phyloP scores from a whole-genome alignment of 148 eudicot species.

The Cornus controversa region DNA sequence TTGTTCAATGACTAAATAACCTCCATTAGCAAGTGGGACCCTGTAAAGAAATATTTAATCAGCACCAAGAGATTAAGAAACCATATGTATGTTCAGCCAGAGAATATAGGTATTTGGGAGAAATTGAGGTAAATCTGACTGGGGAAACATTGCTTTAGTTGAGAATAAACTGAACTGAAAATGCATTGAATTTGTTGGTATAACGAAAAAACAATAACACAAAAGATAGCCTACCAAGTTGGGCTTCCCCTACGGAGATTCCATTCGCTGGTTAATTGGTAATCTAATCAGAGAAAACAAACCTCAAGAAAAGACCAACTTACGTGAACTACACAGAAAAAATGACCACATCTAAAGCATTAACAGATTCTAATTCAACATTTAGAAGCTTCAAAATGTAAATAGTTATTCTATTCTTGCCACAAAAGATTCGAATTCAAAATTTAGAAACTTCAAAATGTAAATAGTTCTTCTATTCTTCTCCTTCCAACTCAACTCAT shows the following conservation, averaged over 20 bases:
- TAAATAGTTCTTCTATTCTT: background rate
- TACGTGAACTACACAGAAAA: background rate
- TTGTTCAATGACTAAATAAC: constrained; percentile 91
- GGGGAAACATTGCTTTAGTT: background rate
- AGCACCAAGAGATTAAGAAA: constrained; percentile 20
- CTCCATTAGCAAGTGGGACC: constrained; percentile 84
- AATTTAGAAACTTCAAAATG: background rate
- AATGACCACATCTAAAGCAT: background rate
- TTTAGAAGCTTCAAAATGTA: background rate
- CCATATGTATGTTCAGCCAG: background rate
- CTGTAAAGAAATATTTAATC: constrained; percentile 34
- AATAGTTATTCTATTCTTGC: background rate
- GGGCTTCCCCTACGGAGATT: background rate
- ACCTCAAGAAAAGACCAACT: background rate
- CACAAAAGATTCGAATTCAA: no score
- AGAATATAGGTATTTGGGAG: background rate
- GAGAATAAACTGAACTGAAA: background rate
- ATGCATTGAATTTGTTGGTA: background rate
- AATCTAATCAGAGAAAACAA: background rate
- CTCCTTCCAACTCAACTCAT: background rate
- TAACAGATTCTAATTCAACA: background rate
- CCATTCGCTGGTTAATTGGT: background rate
- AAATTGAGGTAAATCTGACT: constrained; percentile 2
- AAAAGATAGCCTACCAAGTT: background rate
- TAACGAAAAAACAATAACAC: background rate